Evolutionary conservation across 2,329 filamentous ascomycete genomes (phyloP), one percentile per base, ranked within the genome.

Genomic region (Cladosporium sp.): DNA sequence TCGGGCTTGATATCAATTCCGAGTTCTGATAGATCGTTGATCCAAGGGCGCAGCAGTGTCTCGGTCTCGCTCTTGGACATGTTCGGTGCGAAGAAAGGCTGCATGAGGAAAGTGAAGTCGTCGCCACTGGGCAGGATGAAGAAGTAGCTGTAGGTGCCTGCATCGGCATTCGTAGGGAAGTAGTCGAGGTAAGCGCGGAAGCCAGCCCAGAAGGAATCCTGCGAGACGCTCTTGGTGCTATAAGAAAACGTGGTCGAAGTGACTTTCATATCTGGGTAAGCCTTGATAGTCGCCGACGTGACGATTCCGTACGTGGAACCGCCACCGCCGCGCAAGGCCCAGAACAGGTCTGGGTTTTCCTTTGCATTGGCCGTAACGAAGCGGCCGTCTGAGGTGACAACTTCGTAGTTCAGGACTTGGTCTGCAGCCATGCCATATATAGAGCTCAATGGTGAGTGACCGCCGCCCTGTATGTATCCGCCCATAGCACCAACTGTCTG

Each of bases 241-340:
- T 59, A 55, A 34, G 37, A 17, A 47, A 57, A 58, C 25, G 54
- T 38, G 17, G 57, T 60, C 39, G 61, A 57, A 30, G 56, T 61
- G 14, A 63, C 58, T 15, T 60, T 57, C 20, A 52, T 38, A 22
- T 66, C 65, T 15, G 50, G 17, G 38, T 40, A 37, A 3, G 40
- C 55, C 15, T 42, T 34, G 17, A 51, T 43, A 38, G 45, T 40
- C 12, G 50, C 55, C 15, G 55, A 58, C 1, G 68, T 70, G 36
- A 69, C 63, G 47, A 70, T 64, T n/a, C 64, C 67, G 34, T 70
- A 69, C 6, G 59, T 64, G 52, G 60, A 63, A 5, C 62, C 66
- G 9, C 65, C 68, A 11, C 67, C 67, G 9, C 83, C 84, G 45
- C 59, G 60, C n/a, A 70, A 59, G 19, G 66, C 67, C 59, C 65